Percentiles rank a stretch among this genome's conserved stretches.
phyloP scores from a whole-genome alignment of 2,329 filamentous ascomycete genomes.

The Rhinocladiella similis region DNA sequence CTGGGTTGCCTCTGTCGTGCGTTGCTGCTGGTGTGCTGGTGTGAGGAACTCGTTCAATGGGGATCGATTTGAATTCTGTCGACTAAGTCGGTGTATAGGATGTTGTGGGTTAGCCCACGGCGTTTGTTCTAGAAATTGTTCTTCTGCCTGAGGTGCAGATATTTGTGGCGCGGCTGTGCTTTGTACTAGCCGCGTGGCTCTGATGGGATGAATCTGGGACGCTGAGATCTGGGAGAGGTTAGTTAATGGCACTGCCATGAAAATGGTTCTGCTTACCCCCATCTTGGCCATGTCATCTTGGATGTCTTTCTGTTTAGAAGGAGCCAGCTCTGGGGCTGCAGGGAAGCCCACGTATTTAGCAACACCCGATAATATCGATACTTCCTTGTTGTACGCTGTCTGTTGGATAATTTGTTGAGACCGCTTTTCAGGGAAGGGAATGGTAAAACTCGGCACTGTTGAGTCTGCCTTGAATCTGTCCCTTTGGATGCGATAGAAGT shows the following conservation, averaged over 20 bases:
- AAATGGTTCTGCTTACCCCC: conserved; percentile 63
- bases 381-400: conserved; percentile 89
- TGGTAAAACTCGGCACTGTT: conserved; percentile 76
- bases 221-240: conserved; percentile 19
- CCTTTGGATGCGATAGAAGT: conserved; percentile 91
- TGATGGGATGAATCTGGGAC: conserved; percentile 15
- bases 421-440: conserved; percentile 75
- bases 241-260: neutral
- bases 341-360: conserved; percentile 97
- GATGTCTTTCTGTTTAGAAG: conserved; percentile 70
- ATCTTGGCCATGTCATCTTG: conserved; percentile 89
- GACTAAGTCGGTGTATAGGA: conserved; percentile 59
- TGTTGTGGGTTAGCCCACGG: conserved; percentile 91
- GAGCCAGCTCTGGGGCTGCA: conserved; percentile 80
- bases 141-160: conserved; percentile 53
- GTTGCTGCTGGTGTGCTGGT: conserved; percentile 47
- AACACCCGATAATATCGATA: conserved; percentile 84
- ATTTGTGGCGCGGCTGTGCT: conserved; percentile 36
- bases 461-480: conserved; percentile 78
- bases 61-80: conserved; percentile 37
- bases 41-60: conserved; percentile 38
- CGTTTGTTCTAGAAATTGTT: conserved; percentile 85
- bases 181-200: conserved; percentile 33
- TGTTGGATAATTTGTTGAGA: conserved; percentile 80
- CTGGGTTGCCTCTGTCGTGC: conserved; percentile 43